Conservation (phyloP, 2,329 filamentous ascomycete species). For the Pseudocercospora cruenta region DNA sequence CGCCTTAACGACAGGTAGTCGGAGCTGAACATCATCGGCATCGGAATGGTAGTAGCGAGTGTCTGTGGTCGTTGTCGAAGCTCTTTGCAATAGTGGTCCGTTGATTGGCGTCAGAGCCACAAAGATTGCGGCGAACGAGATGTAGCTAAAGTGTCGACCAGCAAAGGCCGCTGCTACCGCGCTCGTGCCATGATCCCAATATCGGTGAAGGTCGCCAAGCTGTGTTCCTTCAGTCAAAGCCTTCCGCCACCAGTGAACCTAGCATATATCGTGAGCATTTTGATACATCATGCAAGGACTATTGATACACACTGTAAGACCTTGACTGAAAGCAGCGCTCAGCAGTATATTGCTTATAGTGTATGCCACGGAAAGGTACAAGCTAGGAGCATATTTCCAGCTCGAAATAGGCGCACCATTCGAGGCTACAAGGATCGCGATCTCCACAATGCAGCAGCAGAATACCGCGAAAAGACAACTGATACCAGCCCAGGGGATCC, state of each 20-base stretch:
- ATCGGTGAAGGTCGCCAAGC: constrained; percentile 23
- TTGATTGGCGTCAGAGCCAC: constrained; percentile 23
- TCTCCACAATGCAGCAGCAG: constrained; percentile 19
- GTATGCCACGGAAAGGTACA: constrained; percentile 26
- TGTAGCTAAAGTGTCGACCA: constrained; percentile 22
- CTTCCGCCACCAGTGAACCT: constrained; percentile 26
- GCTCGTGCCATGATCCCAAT: constrained; percentile 23
- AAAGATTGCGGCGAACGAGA: constrained; percentile 24
- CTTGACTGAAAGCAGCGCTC: constrained; percentile 22
- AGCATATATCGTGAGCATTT: background rate
- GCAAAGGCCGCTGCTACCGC: constrained; percentile 20
- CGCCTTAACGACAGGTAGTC: constrained; percentile 11
- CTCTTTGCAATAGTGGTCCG: constrained; percentile 22
- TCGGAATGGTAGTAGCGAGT: constrained; percentile 12
- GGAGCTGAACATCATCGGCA: constrained; percentile 7
- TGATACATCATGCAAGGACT: background rate
- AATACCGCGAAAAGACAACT: constrained; percentile 19
- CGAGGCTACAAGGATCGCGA: constrained; percentile 15
- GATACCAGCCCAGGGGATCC: constrained; percentile 22
- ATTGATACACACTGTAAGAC: constrained; percentile 14
- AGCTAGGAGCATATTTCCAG: constrained; percentile 24
- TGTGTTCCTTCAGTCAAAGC: constrained; percentile 23
- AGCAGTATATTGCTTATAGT: constrained; percentile 23
- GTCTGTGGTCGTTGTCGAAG: constrained; percentile 20
- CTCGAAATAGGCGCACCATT: constrained; percentile 19